Evolutionary conservation across 306 rosid species (phyloP).

Genomic region (Begonia loranthoides): DNA sequence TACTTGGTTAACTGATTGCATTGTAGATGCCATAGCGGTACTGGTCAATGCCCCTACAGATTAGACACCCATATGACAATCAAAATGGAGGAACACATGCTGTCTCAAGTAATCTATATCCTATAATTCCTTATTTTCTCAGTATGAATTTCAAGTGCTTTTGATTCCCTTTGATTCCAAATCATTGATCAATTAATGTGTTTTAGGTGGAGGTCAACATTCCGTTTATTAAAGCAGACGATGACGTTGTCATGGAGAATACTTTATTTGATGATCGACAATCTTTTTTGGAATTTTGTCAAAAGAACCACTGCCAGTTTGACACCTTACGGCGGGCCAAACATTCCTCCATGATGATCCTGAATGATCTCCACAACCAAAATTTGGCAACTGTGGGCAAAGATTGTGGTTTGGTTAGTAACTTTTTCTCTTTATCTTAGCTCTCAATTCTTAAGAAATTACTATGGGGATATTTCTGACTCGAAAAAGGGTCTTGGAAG

Average conservation of each 20-base stretch:
- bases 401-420: no score
- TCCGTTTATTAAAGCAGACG: slow-evolving; percentile 25
- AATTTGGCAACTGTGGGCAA: no score
- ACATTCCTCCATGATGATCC: slow-evolving; percentile 51
- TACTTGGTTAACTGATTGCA: neutral
- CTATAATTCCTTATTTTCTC: no score
- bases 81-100: neutral
- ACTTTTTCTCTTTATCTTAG: no score
- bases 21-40: neutral
- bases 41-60: neutral
- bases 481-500: no score
- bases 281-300: slow-evolving; percentile 33
- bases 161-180: no score
- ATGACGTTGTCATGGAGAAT: slow-evolving; percentile 25
- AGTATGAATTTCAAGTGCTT: no score
- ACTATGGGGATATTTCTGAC: no score
- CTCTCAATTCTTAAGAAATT: no score
- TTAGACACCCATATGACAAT: neutral
- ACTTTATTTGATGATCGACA: slow-evolving; percentile 23
- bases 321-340: slow-evolving; percentile 53
- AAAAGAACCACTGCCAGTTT: slow-evolving; percentile 31
- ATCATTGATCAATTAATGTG: no score
- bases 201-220: neutral
- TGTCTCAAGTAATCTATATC: neutral
- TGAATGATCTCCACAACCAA: slow-evolving; percentile 19